These are phyloP conservation scores for Sodiomyces alkalinus DNA, from an alignment of 2,329 filamentous ascomycete species.

Conservation along the genomic window DNA sequence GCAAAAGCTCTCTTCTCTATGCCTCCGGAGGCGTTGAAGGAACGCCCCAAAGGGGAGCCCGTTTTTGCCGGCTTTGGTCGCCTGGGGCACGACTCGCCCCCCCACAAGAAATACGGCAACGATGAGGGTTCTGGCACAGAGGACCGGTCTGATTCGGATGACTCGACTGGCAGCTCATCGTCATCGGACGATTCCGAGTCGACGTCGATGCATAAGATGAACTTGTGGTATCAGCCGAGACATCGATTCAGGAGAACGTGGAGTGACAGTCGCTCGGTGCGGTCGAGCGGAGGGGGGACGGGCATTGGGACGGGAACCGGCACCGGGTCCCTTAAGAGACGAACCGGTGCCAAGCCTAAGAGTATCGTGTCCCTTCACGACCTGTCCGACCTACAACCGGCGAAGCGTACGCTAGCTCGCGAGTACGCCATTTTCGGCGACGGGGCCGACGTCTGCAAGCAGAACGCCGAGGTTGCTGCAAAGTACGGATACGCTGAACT, in stretches of 20 bases:
- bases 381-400: slow-evolving; percentile 56
- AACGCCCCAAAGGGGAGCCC: slow-evolving; percentile 36
- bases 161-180: slow-evolving; percentile 28
- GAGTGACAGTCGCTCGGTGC: slow-evolving; percentile 40
- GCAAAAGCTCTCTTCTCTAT: slow-evolving; percentile 33
- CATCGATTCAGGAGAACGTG: slow-evolving; percentile 37
- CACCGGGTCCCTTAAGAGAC: slow-evolving; percentile 26
- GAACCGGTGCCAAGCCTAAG: slow-evolving; percentile 34
- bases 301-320: slow-evolving; percentile 36
- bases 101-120: slow-evolving; percentile 27
- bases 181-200: slow-evolving; percentile 46
- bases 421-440: slow-evolving; percentile 77
- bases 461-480: slow-evolving; percentile 68
- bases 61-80: slow-evolving; percentile 43
- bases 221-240: slow-evolving; percentile 38
- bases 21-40: slow-evolving; percentile 26
- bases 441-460: slow-evolving; percentile 63
- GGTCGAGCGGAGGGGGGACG: slow-evolving; percentile 45
- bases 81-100: slow-evolving; percentile 33
- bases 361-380: slow-evolving; percentile 64
- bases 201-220: slow-evolving; percentile 45
- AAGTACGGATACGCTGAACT: slow-evolving; percentile 56
- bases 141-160: slow-evolving; percentile 34
- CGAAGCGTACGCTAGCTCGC: slow-evolving; percentile 59
- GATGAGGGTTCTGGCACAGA: slow-evolving; percentile 37